phyloP scores from a whole-genome alignment of 2,329 filamentous ascomycete genomes.

The Fusarium humuli region DNA sequence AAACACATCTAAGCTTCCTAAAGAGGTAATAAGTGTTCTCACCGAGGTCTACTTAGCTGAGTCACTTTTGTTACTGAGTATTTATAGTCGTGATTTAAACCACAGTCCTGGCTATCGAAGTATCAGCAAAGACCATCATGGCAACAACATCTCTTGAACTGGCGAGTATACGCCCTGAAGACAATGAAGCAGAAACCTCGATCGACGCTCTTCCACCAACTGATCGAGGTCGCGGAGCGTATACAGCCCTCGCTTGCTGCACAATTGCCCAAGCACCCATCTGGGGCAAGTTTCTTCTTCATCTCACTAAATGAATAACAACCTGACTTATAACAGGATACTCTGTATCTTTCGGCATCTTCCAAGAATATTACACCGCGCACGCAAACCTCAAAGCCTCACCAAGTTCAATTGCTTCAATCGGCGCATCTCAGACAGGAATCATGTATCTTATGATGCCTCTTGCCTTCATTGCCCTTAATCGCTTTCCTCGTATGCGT shows the following conservation, averaged over 20 bases:
- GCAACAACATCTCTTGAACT: constrained; percentile 28
- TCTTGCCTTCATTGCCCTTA: constrained; percentile 60
- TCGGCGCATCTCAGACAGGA: constrained; percentile 49
- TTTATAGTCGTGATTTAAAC: neutral
- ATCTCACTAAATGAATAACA: no score
- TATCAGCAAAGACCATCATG: constrained; percentile 12
- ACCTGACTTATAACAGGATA: constrained; percentile 39
- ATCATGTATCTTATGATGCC: constrained; percentile 66
- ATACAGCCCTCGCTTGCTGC: constrained; percentile 48
- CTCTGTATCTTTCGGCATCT: constrained; percentile 69
- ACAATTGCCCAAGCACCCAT: constrained; percentile 50
- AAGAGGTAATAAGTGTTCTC: constrained; percentile 20
- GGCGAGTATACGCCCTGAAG: constrained; percentile 4
- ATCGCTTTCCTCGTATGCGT: constrained; percentile 54
- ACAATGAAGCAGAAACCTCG: constrained; percentile 3
- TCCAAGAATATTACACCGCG: constrained; percentile 73
- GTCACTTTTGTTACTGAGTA: neutral
- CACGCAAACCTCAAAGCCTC: constrained; percentile 66
- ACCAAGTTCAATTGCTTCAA: constrained; percentile 42
- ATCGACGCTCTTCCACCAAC: constrained; percentile 45
- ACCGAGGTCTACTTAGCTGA: constrained; percentile 27
- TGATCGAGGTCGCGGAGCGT: constrained; percentile 47
- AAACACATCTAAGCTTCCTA: constrained; percentile 16
- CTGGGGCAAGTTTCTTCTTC: constrained; percentile 43
- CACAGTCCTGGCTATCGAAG: neutral